Percentiles rank a stretch among this genome's conserved stretches.
Evolutionary conservation across 1,139 yeast species (phyloP).

Genomic region (Candida dubliniensis): DNA sequence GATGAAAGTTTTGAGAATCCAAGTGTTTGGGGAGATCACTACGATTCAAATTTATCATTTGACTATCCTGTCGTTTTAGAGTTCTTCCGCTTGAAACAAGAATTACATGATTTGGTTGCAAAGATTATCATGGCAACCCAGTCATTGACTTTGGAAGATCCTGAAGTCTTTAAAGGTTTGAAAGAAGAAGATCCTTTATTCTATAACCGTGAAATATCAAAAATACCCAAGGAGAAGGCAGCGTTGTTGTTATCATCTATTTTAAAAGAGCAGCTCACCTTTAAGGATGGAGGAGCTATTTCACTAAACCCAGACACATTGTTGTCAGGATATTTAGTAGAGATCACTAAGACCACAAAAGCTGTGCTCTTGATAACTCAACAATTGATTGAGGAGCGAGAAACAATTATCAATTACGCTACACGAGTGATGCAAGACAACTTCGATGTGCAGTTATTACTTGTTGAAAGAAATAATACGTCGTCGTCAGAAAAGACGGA

Average conservation of each 20-base stretch:
- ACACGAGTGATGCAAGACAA: slow-evolving; percentile 78
- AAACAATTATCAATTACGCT: slow-evolving; percentile 66
- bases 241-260: slow-evolving; percentile 48
- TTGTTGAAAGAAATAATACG: slow-evolving; percentile 63
- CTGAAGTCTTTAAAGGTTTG: slow-evolving; percentile 67
- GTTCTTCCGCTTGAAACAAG: slow-evolving; percentile 73
- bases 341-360: slow-evolving; percentile 46
- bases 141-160: slow-evolving; percentile 67
- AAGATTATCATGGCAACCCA: slow-evolving; percentile 69
- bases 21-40: neutral
- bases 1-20: slow-evolving; percentile 9
- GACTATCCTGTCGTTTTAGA: slow-evolving; percentile 69
- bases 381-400: slow-evolving; percentile 68
- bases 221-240: slow-evolving; percentile 50
- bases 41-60: slow-evolving; percentile 35
- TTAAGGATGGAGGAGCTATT: slow-evolving; percentile 37
- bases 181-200: slow-evolving; percentile 54
- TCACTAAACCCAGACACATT: slow-evolving; percentile 50
- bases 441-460: slow-evolving; percentile 59
- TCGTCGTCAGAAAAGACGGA: slow-evolving; percentile 39
- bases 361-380: slow-evolving; percentile 47
- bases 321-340: slow-evolving; percentile 45
- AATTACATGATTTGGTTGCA: slow-evolving; percentile 62
- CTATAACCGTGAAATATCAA: slow-evolving; percentile 40
- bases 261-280: slow-evolving; percentile 43